Base-by-base conservation (phyloP, 306 rosid species). In the Astragalus membranaceus region DNA sequence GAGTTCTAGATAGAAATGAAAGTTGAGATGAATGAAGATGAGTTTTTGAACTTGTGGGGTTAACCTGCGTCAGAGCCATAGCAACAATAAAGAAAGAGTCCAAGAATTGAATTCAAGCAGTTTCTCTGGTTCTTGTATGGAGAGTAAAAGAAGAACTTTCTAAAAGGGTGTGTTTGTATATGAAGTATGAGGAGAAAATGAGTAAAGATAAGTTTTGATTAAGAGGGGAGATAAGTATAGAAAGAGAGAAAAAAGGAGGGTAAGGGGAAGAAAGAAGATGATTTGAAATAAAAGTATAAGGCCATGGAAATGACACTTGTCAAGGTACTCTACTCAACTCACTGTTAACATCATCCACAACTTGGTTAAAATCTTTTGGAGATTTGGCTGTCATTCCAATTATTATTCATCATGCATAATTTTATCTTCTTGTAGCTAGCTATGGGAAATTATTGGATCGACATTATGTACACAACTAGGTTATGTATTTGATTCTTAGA, bases 21-120 rank as follows among this genome's bases (percentile, higher is more conserved):
- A 77, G 74, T 44, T 83, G 84, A 35, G 89, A 79, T 1, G 96
- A 85, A 20, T 56, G 71, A 57, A 85, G 84, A 58, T 37, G 73
- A 51, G 88, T 6, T 65, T 83, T 85, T 41, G 86, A 11, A 75
- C 10, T 85, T 17, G 80, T 76, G 51, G 83, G 60, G 30, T 87
- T 82, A 9, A 94, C 55, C 83, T 91, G 89, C 49, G 92, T 80
- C 53, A 87, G 70, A 23, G 95, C 92, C 98, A 93, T 90, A 76
- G 77, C 56, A 78, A 81, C 79, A 78, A 81, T 77, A 73, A 75
- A 83, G 83, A 69, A 37, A 61, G 43, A 50, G 69, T 43, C n/a
- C 51, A 10, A 20, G 75, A 16, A 4, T 23, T 46, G 51, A 46
- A 12, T 54, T 5, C 9, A 13, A 44, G 11, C 35, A 46, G 36